Percentiles rank a stretch among this genome's conserved stretches.
phyloP scores from a whole-genome alignment of 345 rosid species.

The Populus tremula region DNA sequence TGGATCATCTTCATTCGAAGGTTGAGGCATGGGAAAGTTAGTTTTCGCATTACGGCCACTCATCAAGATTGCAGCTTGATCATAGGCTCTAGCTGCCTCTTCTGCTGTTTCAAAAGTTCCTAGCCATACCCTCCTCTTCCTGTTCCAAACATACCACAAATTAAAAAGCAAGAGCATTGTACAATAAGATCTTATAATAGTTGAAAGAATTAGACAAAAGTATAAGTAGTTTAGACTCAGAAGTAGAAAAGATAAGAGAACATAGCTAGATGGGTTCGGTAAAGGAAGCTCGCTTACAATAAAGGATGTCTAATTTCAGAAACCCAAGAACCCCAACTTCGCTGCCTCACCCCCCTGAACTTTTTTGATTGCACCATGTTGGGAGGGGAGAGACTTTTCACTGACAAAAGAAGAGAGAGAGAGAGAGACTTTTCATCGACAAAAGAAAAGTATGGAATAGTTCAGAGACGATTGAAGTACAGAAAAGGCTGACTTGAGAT shows the following conservation, averaged over 20 bases:
- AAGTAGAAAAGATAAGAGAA: neutral
- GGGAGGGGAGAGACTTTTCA: neutral
- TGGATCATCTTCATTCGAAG: constrained; percentile 11
- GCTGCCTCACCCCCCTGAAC: constrained; percentile 33
- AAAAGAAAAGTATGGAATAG: neutral
- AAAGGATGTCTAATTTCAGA: constrained; percentile 34
- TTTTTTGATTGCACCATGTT: constrained; percentile 31
- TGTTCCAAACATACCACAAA: neutral
- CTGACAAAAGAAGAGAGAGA: neutral
- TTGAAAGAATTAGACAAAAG: neutral
- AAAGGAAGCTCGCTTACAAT: constrained; percentile 8
- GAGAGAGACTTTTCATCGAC: neutral
- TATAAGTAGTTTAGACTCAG: neutral
- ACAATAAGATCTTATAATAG: neutral
- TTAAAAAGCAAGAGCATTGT: neutral
- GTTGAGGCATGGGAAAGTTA: constrained; percentile 29
- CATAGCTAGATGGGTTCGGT: neutral
- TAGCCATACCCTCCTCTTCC: constrained; percentile 45
- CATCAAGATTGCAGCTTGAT: constrained; percentile 42
- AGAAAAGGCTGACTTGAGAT: neutral
- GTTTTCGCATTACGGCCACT: constrained; percentile 44
- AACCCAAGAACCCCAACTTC: constrained; percentile 36
- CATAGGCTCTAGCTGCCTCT: constrained; percentile 36
- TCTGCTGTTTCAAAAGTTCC: constrained; percentile 47
- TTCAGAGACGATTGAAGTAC: neutral